These are phyloP conservation scores for Paecilomyces sp. DNA, from an alignment of 2,329 filamentous ascomycete genomes.

Conservation along the genomic window DNA sequence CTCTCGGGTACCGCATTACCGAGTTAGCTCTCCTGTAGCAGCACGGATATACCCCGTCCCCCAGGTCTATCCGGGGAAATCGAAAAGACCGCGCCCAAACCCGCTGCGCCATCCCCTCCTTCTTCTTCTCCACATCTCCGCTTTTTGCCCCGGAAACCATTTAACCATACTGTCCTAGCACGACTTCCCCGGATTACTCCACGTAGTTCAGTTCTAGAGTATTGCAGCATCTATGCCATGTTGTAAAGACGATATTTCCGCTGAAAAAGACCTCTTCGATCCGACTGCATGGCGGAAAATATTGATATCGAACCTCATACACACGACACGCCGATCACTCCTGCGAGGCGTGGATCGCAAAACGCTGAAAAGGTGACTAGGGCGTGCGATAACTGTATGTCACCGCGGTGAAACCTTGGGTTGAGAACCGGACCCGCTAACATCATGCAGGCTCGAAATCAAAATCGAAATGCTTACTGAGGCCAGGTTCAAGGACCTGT, in stretches of 20 bases:
- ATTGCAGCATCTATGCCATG: not conserved
- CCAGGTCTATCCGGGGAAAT: not conserved
- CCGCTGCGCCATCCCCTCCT: not conserved
- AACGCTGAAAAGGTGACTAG: slow-evolving; percentile 6
- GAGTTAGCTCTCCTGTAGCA: not conserved
- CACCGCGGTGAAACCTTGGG: not conserved
- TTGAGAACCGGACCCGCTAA: not conserved
- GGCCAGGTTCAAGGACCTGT: slow-evolving; percentile 4
- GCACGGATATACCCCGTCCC: not conserved
- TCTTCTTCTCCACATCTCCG: slow-evolving; percentile 1
- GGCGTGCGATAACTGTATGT: slow-evolving; percentile 7
- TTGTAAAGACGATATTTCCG: not conserved
- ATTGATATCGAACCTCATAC: not conserved
- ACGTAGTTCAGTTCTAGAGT: not conserved
- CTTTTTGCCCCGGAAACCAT: not conserved
- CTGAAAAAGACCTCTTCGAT: not conserved
- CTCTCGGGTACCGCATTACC: not conserved
- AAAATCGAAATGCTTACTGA: slow-evolving; percentile 7
- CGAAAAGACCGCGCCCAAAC: not conserved
- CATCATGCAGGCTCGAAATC: slow-evolving; percentile 4
- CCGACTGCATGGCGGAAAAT: not conserved
- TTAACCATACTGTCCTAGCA: not conserved
- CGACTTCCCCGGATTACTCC: not conserved
- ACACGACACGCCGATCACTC: not conserved
- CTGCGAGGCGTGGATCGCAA: slow-evolving; percentile 4